Conservation (phyloP, 768 basidiomycete genomes). For the Tricholoma bakamatsutake region DNA sequence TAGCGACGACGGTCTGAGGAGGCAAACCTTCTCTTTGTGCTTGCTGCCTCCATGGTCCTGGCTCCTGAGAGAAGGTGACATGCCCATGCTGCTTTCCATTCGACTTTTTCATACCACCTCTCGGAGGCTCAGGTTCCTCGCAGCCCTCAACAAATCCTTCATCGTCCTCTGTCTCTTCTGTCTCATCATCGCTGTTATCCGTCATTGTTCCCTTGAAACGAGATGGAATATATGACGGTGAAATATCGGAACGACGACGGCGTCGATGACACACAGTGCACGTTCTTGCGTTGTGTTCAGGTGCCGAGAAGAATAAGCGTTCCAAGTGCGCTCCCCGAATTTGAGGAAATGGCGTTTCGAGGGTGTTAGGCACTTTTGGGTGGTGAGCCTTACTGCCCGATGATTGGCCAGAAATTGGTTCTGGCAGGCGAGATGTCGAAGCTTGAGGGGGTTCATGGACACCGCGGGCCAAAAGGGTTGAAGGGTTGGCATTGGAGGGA, state of each 20-base stretch:
- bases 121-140: slow-evolving; percentile 27
- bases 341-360: slow-evolving; percentile 67
- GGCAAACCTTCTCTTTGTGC: slow-evolving; percentile 46
- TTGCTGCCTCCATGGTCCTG: slow-evolving; percentile 22
- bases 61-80: slow-evolving; percentile 21
- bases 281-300: slow-evolving; percentile 66
- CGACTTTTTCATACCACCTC: slow-evolving; percentile 4
- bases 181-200: slow-evolving; percentile 3
- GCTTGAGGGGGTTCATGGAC: background rate
- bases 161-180: slow-evolving; percentile 29
- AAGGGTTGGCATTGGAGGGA: background rate
- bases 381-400: slow-evolving; percentile 3
- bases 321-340: slow-evolving; percentile 78
- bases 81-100: slow-evolving; percentile 29
- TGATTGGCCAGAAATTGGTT: slow-evolving; percentile 25
- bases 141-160: slow-evolving; percentile 44
- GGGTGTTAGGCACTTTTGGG: slow-evolving; percentile 1
- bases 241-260: slow-evolving; percentile 16
- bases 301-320: slow-evolving; percentile 73
- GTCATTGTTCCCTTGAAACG: slow-evolving; percentile 12
- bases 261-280: slow-evolving; percentile 62
- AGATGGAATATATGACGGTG: slow-evolving; percentile 16
- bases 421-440: slow-evolving; percentile 24
- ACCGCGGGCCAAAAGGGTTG: background rate
- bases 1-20: slow-evolving; percentile 80